Evolutionary conservation across 2,329 filamentous ascomycete species (phyloP).

Genomic region (Coniochaeta hoffmannii): DNA sequence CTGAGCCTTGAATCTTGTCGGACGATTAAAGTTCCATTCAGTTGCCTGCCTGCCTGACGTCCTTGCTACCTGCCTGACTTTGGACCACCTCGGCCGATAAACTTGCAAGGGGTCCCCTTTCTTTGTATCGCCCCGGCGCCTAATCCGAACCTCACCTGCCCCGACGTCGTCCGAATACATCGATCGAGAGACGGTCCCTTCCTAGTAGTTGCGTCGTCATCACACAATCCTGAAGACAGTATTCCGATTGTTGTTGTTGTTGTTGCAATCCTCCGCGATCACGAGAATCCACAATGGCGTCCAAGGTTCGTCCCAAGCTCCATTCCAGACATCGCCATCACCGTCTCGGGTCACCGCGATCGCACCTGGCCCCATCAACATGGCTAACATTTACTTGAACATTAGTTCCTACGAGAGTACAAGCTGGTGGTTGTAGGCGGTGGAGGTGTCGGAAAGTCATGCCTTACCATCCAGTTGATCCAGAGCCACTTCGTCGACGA

Average conservation of each 20-base stretch:
- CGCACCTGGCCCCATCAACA: background rate
- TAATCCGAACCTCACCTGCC: background rate
- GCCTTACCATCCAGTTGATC: slow-evolving; percentile 94
- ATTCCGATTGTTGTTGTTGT: slow-evolving; percentile 4
- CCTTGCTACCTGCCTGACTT: background rate
- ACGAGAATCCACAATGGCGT: slow-evolving; percentile 26
- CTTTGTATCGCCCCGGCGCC: background rate
- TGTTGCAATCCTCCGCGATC: slow-evolving; percentile 5
- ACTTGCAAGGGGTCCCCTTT: slow-evolving; percentile 1
- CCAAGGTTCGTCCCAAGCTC: slow-evolving; percentile 24
- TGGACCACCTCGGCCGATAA: slow-evolving; percentile 2
- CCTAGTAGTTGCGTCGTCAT: slow-evolving; percentile 3
- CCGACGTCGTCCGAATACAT: background rate
- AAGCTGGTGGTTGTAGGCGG: slow-evolving; percentile 96
- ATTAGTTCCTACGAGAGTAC: slow-evolving; percentile 80
- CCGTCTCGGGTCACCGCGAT: background rate
- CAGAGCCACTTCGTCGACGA: slow-evolving; percentile 98
- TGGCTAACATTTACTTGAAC: slow-evolving; percentile 12
- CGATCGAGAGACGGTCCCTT: background rate
- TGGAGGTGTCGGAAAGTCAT: slow-evolving; percentile 98
- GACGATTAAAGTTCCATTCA: background rate
- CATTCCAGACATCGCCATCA: background rate
- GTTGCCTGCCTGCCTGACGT: background rate
- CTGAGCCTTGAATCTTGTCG: background rate
- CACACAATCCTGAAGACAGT: slow-evolving; percentile 5